phyloP scores from a whole-genome alignment of 2,329 filamentous ascomycete species.

The Aspergillus ochraceoroseus region DNA sequence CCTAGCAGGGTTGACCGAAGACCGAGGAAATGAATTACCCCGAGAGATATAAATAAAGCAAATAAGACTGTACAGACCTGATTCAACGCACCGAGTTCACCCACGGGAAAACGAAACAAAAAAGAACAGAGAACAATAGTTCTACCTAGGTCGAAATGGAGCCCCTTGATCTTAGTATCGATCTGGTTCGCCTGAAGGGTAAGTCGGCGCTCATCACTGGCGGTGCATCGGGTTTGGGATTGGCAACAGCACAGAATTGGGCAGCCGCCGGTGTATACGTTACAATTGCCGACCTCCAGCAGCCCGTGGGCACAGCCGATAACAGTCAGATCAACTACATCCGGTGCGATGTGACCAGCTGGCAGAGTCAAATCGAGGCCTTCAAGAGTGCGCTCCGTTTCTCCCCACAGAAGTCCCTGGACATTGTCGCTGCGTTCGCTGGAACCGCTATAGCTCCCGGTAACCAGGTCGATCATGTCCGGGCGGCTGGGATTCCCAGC shows the following conservation, averaged over 20 bases:
- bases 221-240: slow-evolving; percentile 1
- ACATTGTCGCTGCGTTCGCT: slow-evolving; percentile 2
- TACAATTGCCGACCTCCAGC: slow-evolving; percentile 2
- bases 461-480: slow-evolving; percentile 3
- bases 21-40: neutral
- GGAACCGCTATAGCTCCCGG: neutral
- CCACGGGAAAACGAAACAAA: too few relatives aligned
- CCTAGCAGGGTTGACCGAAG: neutral
- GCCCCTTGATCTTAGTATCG: neutral
- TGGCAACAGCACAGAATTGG: neutral
- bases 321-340: neutral
- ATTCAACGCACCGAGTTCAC: too few relatives aligned
- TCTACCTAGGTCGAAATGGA: neutral
- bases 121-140: too few relatives aligned
- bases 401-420: neutral
- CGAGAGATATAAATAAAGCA: neutral
- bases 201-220: slow-evolving; percentile 3
- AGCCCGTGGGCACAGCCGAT: neutral
- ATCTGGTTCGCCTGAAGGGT: neutral
- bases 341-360: slow-evolving; percentile 1
- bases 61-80: too few relatives aligned
- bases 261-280: slow-evolving; percentile 1
- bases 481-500: neutral
- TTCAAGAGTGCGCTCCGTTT: slow-evolving; percentile 3
- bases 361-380: neutral